These are phyloP conservation scores for Entonaema liquescens DNA, from an alignment of 495 filamentous ascomycete species.

Conservation along the genomic window DNA sequence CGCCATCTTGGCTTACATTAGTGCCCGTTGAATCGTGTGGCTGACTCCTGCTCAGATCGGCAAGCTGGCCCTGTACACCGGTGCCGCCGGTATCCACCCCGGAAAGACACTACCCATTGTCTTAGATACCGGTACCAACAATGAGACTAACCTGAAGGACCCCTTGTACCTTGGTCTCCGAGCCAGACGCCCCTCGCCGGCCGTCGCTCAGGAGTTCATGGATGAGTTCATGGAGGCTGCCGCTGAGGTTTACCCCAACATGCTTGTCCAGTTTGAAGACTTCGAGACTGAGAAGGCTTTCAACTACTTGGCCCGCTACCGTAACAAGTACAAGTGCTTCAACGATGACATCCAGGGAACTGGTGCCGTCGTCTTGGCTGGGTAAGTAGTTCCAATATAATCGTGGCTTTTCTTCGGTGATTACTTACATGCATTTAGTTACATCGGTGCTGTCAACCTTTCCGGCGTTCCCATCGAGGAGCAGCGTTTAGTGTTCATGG, in stretches of 20 bases:
- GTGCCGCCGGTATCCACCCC: conserved; percentile 95
- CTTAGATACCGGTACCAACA: conserved; percentile 90
- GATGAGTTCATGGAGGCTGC: conserved; percentile 97
- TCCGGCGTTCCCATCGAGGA: conserved; percentile 86
- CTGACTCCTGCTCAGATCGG: conserved; percentile 62
- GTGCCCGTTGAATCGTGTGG: conserved; percentile 20
- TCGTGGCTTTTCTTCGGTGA: conserved; percentile 3
- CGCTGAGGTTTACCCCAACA: conserved; percentile 86
- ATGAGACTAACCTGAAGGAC: conserved; percentile 86
- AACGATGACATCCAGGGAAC: conserved; percentile 99
- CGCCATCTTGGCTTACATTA: conserved; percentile 26
- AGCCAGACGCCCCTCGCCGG: conserved; percentile 77
- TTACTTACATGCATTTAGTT: conserved; percentile 52
- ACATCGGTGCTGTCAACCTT: conserved; percentile 93
- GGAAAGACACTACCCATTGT: conserved; percentile 91
- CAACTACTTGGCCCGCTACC: conserved; percentile 89
- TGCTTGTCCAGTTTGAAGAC: conserved; percentile 98
- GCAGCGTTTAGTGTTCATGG: conserved; percentile 94
- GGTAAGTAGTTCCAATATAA: conserved; percentile 53
- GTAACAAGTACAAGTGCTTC: conserved; percentile 89
- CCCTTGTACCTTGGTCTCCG: conserved; percentile 93
- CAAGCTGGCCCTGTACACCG: conserved; percentile 92
- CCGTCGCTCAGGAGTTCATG: conserved; percentile 91
- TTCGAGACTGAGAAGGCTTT: conserved; percentile 95
- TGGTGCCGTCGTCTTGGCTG: conserved; percentile 91